A percentile compares a stretch with the other conserved stretches of the same genome.
phyloP scores from a whole-genome alignment of 805 yeast species.

The Hanseniaspora taiwanica region DNA sequence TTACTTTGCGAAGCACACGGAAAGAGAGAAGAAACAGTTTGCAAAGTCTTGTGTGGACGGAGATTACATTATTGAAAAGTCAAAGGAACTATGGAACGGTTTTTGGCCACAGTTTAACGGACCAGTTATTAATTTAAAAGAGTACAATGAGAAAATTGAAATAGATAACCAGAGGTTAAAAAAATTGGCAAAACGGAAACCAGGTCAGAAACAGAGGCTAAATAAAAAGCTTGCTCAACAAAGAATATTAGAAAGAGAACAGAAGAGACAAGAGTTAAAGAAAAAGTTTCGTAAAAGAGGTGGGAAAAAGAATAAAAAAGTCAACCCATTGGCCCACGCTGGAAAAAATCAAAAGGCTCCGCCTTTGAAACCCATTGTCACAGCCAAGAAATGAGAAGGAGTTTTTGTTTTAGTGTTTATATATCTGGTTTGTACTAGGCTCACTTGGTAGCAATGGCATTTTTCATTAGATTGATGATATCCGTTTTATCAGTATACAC shows the following conservation, averaged over 20 bases:
- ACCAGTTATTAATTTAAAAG: slow-evolving; percentile 8
- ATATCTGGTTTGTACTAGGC: background rate
- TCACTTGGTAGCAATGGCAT: background rate
- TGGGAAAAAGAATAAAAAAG: slow-evolving; percentile 19
- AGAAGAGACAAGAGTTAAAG: slow-evolving; percentile 14
- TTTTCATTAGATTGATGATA: background rate
- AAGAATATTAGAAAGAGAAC: slow-evolving; percentile 15
- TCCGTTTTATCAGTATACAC: background rate
- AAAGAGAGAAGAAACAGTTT: background rate
- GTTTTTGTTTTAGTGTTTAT: no score
- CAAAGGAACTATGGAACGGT: background rate
- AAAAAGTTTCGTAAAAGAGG: slow-evolving; percentile 25
- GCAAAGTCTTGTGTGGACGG: background rate
- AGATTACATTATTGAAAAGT: background rate
- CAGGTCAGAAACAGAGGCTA: slow-evolving; percentile 21
- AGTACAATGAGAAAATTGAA: slow-evolving; percentile 13
- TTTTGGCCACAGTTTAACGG: slow-evolving; percentile 1
- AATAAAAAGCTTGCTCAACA: slow-evolving; percentile 16
- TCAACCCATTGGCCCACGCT: background rate
- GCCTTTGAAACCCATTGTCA: background rate
- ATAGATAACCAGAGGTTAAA: slow-evolving; percentile 5
- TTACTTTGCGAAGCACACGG: background rate
- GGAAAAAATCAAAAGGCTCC: background rate
- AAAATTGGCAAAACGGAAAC: slow-evolving; percentile 9
- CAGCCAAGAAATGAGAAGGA: background rate